Evolutionary conservation across 768 basidiomycete genomes (phyloP), one percentile per base, ranked within the genome.

Genomic region (Saitozyma podzolica): DNA sequence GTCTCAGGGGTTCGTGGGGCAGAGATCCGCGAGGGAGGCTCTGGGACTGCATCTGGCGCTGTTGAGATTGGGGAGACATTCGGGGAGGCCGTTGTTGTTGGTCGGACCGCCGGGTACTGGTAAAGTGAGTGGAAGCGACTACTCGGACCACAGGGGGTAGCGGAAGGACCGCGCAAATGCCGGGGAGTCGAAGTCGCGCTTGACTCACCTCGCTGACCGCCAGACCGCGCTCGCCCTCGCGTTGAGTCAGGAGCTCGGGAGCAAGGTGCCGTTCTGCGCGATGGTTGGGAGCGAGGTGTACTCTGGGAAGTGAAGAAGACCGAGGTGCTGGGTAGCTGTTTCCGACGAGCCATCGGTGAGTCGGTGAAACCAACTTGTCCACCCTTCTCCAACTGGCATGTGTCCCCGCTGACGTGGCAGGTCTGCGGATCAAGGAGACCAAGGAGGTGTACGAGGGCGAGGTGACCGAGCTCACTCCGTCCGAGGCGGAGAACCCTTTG

Each of bases 211-310:
- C 5, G 5, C 29, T 29, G 29, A 29, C 29, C 29, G 29, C 8
- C 52, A 78, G 82, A 99, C 96, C 0, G 96, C 96, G 0, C 85
- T 98, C 37, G 94, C 96, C 1, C 80, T 98, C n/a, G 96, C 92
- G 0, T 86, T 98, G 37, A 89, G 92, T 7, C 94, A 97, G 63
- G 96, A 98, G 72, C 85, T 99, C 0, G 96, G 96, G 0, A 82
- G 85, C 19, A 96, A 96, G 73, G 94, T 97, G 0, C 96, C 96
- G 0, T 98, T 99, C 78, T 97, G 95, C 78, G 92, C 93, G 6
- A 97, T 97, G 92, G 96, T 98, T 49, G 96, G 96, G 0, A 89
- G 88, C 17, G 96, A 99, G 80, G 96, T 98, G 64, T 98, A 96
- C 77, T 91, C 88, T 47, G 87, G 90, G 95, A 98, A 80, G 93